Percentiles rank a stretch among this genome's conserved stretches.
These are phyloP conservation scores for Colletotrichum salicis DNA, from an alignment of 2,329 filamentous ascomycete species.

Conservation along the genomic window DNA sequence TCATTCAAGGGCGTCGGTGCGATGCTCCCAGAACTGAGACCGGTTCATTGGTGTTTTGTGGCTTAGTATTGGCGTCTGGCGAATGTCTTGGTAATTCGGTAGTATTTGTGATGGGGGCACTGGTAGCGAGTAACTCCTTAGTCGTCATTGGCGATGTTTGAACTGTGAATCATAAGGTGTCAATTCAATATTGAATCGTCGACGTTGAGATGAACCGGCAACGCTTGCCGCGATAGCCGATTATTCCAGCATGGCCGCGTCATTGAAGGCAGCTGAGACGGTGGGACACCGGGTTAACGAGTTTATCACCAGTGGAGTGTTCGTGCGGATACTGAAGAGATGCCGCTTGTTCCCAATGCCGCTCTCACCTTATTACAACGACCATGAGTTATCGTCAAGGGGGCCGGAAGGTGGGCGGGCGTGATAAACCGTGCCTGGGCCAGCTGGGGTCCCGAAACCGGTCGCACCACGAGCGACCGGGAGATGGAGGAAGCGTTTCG, in stretches of 20 bases:
- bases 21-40: background rate
- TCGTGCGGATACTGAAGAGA: background rate
- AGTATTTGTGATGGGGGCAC: background rate
- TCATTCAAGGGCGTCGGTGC: background rate
- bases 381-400: background rate
- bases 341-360: background rate
- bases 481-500: constrained; percentile 16
- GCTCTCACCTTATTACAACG: constrained; percentile 6
- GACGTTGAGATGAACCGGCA: background rate
- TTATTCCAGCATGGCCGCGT: constrained; percentile 12
- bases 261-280: constrained; percentile 6
- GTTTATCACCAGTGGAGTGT: background rate
- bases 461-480: constrained; percentile 18
- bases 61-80: constrained; percentile 14
- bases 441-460: constrained; percentile 24
- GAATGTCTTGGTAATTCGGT: constrained; percentile 1
- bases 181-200: too few species aligned
- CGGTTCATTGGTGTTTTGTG: background rate
- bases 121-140: background rate
- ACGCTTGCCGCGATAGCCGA: constrained; percentile 17
- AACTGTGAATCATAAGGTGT: background rate
- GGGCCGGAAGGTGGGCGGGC: background rate
- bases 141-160: background rate
- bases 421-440: background rate
- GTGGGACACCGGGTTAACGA: background rate